A percentile compares a stretch with the other conserved stretches of the same genome.
Conservation (phyloP, 2,329 filamentous ascomycete genomes). For the Zymoseptoria ardabiliae region DNA sequence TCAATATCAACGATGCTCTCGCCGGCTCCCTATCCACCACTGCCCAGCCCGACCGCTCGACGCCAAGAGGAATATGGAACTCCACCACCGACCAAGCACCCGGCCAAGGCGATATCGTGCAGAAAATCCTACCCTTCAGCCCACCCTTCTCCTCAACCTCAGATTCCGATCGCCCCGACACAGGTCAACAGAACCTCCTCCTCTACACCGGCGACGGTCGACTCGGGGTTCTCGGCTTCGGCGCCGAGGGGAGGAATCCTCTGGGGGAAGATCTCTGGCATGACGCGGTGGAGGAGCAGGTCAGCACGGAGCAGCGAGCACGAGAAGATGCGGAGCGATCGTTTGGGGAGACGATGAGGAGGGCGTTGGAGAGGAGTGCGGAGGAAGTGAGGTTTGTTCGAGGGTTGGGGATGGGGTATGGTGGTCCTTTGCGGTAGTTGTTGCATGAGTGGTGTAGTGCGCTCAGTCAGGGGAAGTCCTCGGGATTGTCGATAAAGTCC, state of each 20-base stretch:
- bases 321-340: slow-evolving; percentile 49
- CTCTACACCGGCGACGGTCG: slow-evolving; percentile 80
- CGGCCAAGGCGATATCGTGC: slow-evolving; percentile 60
- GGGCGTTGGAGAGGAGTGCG: slow-evolving; percentile 67
- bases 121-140: slow-evolving; percentile 62
- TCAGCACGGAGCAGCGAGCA: slow-evolving; percentile 40
- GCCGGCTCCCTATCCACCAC: neutral
- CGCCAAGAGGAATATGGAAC: slow-evolving; percentile 20
- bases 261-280: slow-evolving; percentile 31
- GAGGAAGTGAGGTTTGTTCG: slow-evolving; percentile 70
- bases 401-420: slow-evolving; percentile 49
- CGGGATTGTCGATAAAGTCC: neutral
- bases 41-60: slow-evolving; percentile 11
- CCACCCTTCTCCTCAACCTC: slow-evolving; percentile 2
- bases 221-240: slow-evolving; percentile 59
- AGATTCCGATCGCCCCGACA: slow-evolving; percentile 15
- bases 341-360: slow-evolving; percentile 66
- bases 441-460: no score
- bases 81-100: slow-evolving; percentile 18
- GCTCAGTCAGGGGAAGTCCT: no score
- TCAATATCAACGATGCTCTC: slow-evolving; percentile 49
- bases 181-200: slow-evolving; percentile 57
- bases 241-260: slow-evolving; percentile 24
- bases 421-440: no score
- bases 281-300: slow-evolving; percentile 33